Base-by-base conservation (phyloP, 2,329 filamentous ascomycete genomes). In the Pseudocercospora pini-densiflorae region DNA sequence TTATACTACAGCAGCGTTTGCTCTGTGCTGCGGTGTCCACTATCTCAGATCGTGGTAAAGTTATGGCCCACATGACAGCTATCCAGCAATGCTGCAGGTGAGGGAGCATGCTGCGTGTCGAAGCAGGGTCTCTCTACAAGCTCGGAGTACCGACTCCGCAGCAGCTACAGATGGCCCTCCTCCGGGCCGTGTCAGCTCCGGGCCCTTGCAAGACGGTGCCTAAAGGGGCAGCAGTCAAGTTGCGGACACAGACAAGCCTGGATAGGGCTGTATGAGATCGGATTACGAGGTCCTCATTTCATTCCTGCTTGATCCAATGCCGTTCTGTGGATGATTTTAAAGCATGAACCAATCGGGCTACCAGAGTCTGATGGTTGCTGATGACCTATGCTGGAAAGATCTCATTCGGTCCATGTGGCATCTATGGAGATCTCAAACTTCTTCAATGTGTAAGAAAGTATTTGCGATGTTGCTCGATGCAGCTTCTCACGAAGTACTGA, bases 141-240 rank as follows among this genome's bases (percentile, higher is more conserved):
- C 58, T 60, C 58, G 23, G 58, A 49, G n/a, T 47, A 47, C 36
- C 36, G 9, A 31, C 43, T 19, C 33, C 31, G 33, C 4, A 8
- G 19, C 19, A 10, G 16, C 40, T 31, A n/a, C n/a, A n/a, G n/a
- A n/a, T 23, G 16, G 54, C 40, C 24, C 19, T 62, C 10, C 7
- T 29, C 31, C 61, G 61, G 61, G 33, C 61, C 61, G 24, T 63
- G 51, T 63, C 61, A 19, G 49, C 36, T 57, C 61, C 61, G 51
- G 7, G 10, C 21, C 19, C 6, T 53, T 54, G n/a, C 31, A 29
- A 24, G 47, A 43, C 7, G 3, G 33, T 36, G 14, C 12, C 33
- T 33, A n/a, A n/a, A n/a, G n/a, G n/a, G n/a, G n/a, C n/a, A n/a
- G n/a, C n/a, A n/a, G n/a, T 12, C 31, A 33, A 1, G 12, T 8